phyloP scores from a whole-genome alignment of 768 basidiomycete species.

The Naematelia encephala region DNA sequence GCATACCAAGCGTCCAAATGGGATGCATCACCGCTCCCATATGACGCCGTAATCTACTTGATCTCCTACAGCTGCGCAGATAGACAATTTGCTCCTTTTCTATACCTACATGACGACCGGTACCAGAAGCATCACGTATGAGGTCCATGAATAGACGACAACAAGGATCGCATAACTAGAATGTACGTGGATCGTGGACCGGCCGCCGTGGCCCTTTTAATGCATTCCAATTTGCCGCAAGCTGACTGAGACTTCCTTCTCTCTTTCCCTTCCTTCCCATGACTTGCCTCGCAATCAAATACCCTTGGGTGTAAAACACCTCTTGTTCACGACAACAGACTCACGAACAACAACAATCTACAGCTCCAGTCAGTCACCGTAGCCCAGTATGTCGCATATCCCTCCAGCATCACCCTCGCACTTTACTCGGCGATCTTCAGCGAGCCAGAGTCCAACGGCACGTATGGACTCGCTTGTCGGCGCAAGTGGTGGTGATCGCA shows the following conservation, averaged over 20 bases:
- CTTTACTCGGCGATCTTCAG: not conserved
- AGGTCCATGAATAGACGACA: not conserved
- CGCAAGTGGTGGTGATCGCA: constrained; percentile 1
- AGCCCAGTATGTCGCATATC: not conserved
- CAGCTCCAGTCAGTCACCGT: not conserved
- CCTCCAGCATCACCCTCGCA: not conserved
- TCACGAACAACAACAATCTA: not conserved
- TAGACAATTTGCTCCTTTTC: not conserved
- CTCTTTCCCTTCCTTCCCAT: not conserved
- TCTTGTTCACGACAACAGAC: not conserved
- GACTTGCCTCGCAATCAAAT: not conserved
- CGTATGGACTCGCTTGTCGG: not conserved
- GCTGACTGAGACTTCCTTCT: not conserved
- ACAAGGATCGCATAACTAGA: not conserved
- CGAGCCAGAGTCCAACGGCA: constrained; percentile 6
- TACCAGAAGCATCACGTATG: not conserved
- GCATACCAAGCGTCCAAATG: not conserved
- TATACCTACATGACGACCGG: not conserved
- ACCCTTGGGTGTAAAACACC: not conserved
- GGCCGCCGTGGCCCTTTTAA: not conserved
- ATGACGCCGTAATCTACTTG: not conserved
- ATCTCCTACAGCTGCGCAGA: no score
- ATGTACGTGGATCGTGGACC: not conserved
- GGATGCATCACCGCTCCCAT: not conserved
- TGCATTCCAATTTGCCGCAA: not conserved